These are phyloP conservation scores for Diaporthe velutina DNA, from an alignment of 2,329 filamentous ascomycete species.

Conservation along the genomic window DNA sequence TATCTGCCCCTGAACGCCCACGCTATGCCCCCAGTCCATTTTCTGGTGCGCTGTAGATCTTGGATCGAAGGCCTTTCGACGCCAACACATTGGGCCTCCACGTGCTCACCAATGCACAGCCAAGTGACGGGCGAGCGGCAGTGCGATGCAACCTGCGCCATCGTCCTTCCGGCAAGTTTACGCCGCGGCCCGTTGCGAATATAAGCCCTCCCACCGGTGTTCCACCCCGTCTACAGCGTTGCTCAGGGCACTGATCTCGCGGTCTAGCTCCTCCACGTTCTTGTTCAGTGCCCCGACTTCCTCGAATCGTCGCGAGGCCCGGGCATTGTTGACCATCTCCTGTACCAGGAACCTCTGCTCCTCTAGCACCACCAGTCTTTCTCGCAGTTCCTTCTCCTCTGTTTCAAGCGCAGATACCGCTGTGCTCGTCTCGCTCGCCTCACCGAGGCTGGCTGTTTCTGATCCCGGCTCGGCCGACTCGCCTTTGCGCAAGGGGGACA, in stretches of 20 bases:
- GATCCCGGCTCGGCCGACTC: slow-evolving; percentile 54
- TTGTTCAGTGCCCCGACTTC: slow-evolving; percentile 84
- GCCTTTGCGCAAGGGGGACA: slow-evolving; percentile 61
- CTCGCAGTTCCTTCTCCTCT: slow-evolving; percentile 86
- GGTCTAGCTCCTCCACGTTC: slow-evolving; percentile 85
- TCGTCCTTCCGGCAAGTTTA: neutral
- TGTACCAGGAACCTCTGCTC: slow-evolving; percentile 92
- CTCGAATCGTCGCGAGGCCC: slow-evolving; percentile 83
- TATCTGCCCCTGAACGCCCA: slow-evolving; percentile 18
- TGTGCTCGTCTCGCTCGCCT: slow-evolving; percentile 63
- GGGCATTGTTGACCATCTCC: slow-evolving; percentile 85
- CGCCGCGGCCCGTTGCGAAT: slow-evolving; percentile 48
- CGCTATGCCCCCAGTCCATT: slow-evolving; percentile 29
- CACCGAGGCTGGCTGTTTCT: slow-evolving; percentile 63
- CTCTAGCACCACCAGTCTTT: slow-evolving; percentile 85
- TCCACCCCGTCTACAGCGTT: slow-evolving; percentile 77
- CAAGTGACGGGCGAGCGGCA: neutral
- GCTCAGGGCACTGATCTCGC: slow-evolving; percentile 79
- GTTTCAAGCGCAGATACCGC: slow-evolving; percentile 74
- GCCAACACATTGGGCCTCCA: neutral
- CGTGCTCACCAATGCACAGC: neutral
- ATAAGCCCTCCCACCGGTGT: slow-evolving; percentile 66
- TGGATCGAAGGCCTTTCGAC: neutral
- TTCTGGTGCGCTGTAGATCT: neutral
- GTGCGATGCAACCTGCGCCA: neutral